These are phyloP conservation scores for Eucalyptus curtisii DNA, from an alignment of 345 rosid species.

Conservation along the genomic window DNA sequence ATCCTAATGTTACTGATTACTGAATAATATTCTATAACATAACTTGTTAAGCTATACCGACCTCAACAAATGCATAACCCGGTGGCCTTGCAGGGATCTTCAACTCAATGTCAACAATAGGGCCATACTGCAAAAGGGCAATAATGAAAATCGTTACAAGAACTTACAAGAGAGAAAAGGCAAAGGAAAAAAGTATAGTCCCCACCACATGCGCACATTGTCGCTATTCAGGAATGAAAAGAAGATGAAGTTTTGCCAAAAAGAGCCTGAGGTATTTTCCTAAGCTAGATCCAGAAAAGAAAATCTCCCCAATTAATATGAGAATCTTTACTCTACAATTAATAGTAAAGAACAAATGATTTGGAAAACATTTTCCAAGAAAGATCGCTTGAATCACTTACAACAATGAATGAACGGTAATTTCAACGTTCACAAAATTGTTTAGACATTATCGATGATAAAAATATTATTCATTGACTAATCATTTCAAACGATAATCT, in stretches of 20 bases:
- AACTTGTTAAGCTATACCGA: not conserved
- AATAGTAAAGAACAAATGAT: not conserved
- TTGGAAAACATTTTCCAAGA: not conserved
- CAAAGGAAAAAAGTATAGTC: not conserved
- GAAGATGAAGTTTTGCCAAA: not conserved
- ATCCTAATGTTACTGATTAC: not conserved
- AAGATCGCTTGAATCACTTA: not conserved
- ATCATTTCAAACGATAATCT: not conserved
- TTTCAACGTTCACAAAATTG: too few relatives aligned
- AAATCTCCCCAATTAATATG: not conserved
- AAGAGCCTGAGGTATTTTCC: not conserved
- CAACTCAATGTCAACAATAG: slow-evolving; percentile 82
- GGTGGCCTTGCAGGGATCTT: slow-evolving; percentile 97
- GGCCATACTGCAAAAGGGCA: slow-evolving; percentile 62
- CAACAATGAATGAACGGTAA: not conserved
- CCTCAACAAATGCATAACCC: slow-evolving; percentile 97
- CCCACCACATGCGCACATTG: not conserved
- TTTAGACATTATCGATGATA: too few relatives aligned
- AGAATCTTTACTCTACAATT: not conserved
- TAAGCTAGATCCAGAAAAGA: not conserved
- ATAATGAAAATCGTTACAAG: not conserved
- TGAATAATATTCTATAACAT: not conserved
- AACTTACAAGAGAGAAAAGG: not conserved
- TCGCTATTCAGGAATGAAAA: not conserved
- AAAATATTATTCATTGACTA: not conserved